These are phyloP conservation scores for Dujonia santamariae DNA, from an alignment of 1,139 yeast genomes.

Conservation along the genomic window DNA sequence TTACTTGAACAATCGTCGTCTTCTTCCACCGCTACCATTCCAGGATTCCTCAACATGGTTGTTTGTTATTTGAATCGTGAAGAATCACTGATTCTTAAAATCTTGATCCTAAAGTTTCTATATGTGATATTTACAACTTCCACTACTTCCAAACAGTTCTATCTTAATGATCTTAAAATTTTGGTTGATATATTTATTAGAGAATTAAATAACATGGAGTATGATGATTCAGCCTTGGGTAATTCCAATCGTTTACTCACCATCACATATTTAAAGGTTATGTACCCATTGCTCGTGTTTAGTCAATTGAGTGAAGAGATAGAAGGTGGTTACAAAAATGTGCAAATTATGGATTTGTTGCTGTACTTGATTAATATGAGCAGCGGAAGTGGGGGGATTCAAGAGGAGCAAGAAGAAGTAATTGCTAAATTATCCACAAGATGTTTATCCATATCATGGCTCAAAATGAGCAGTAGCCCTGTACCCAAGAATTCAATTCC, in stretches of 20 bases:
- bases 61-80: slow-evolving; percentile 71
- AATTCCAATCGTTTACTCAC: slow-evolving; percentile 56
- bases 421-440: slow-evolving; percentile 60
- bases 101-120: slow-evolving; percentile 74
- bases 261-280: slow-evolving; percentile 72
- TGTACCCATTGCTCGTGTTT: slow-evolving; percentile 66
- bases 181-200: slow-evolving; percentile 82
- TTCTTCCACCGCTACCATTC: slow-evolving; percentile 20
- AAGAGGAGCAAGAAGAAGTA: slow-evolving; percentile 27
- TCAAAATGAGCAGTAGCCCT: slow-evolving; percentile 21
- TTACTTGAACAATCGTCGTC: slow-evolving; percentile 23
- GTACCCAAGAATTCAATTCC: not conserved
- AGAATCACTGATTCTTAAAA: slow-evolving; percentile 66
- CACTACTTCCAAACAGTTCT: slow-evolving; percentile 63
- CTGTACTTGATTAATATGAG: slow-evolving; percentile 34
- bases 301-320: slow-evolving; percentile 55
- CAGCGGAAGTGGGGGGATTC: slow-evolving; percentile 11
- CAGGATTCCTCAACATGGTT: slow-evolving; percentile 39
- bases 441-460: slow-evolving; percentile 61
- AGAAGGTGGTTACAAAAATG: slow-evolving; percentile 53
- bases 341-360: slow-evolving; percentile 51
- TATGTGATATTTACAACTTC: slow-evolving; percentile 72
- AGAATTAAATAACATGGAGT: slow-evolving; percentile 66
- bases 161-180: slow-evolving; percentile 82
- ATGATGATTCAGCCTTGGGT: slow-evolving; percentile 23